These are phyloP conservation scores for Hibiscus trionum DNA, from an alignment of 345 rosid species.

Conservation along the genomic window DNA sequence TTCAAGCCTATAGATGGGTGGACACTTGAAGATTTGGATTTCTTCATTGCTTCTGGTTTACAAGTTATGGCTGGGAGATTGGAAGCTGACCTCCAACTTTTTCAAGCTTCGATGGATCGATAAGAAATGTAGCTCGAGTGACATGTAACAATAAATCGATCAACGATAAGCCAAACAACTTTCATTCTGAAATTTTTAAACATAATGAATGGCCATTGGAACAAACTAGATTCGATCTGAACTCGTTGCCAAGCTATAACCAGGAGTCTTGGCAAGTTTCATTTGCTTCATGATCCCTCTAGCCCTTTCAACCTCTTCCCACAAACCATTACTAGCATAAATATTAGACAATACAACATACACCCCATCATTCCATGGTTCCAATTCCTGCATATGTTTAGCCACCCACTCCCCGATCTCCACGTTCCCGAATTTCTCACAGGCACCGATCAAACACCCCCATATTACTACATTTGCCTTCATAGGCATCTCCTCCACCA, in stretches of 20 bases:
- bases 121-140: neutral
- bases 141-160: neutral
- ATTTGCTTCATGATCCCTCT: slow-evolving; percentile 55
- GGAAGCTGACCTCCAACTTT: slow-evolving; percentile 26
- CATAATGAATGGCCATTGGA: neutral
- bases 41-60: slow-evolving; percentile 27
- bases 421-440: slow-evolving; percentile 75
- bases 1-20: slow-evolving; percentile 33
- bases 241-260: slow-evolving; percentile 45
- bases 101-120: neutral
- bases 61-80: slow-evolving; percentile 39
- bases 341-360: slow-evolving; percentile 81
- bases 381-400: slow-evolving; percentile 48
- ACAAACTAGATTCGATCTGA: slow-evolving; percentile 15
- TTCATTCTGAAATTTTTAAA: neutral
- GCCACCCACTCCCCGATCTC: slow-evolving; percentile 85
- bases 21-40: slow-evolving; percentile 32
- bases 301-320: slow-evolving; percentile 71
- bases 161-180: neutral
- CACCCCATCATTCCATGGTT: slow-evolving; percentile 81
- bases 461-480: slow-evolving; percentile 59
- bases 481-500: slow-evolving; percentile 76
- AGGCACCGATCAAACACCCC: slow-evolving; percentile 89
- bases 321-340: slow-evolving; percentile 60
- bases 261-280: slow-evolving; percentile 53